Percentiles rank a stretch among this genome's conserved stretches.
Conservation (phyloP, 2,329 filamentous ascomycete species). For the Cladosporium sp. region DNA sequence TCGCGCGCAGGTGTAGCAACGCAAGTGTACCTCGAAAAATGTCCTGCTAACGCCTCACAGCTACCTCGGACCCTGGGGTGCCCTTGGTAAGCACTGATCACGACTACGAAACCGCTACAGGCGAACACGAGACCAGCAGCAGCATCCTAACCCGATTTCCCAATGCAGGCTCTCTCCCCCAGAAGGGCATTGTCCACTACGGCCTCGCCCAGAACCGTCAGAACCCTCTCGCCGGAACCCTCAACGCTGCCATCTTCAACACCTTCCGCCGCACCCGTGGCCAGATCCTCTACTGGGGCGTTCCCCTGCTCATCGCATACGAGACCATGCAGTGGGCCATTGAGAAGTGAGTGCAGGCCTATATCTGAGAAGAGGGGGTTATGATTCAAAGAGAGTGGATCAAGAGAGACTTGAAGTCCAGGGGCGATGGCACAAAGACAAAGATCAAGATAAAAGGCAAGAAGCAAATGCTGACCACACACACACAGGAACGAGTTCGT, state of each 20-base stretch:
- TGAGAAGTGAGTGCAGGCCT: conserved; percentile 66
- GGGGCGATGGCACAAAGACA: neutral
- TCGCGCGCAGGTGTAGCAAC: neutral
- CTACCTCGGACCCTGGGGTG: conserved; percentile 73
- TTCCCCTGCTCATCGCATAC: conserved; percentile 78
- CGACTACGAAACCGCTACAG: neutral
- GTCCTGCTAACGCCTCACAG: conserved; percentile 44
- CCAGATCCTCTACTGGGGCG: conserved; percentile 87
- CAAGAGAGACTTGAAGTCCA: neutral
- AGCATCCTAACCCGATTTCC: neutral
- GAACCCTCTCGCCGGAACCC: conserved; percentile 76
- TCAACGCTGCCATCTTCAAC: conserved; percentile 90
- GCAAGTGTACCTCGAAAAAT: neutral
- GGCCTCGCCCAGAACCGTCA: conserved; percentile 84
- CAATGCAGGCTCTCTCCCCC: conserved; percentile 48
- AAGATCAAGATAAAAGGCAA: neutral
- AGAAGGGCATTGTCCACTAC: conserved; percentile 68
- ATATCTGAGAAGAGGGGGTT: neutral
- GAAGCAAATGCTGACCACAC: conserved; percentile 20
- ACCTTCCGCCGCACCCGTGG: conserved; percentile 79
- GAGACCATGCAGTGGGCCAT: conserved; percentile 85
- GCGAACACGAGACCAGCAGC: neutral
- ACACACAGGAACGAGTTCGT: conserved; percentile 70
- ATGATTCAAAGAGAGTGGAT: neutral
- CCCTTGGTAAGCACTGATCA: conserved; percentile 60